Evolutionary conservation across 495 filamentous ascomycete species (phyloP), one percentile per base, ranked within the genome.

Genomic region (Podospora conica): DNA sequence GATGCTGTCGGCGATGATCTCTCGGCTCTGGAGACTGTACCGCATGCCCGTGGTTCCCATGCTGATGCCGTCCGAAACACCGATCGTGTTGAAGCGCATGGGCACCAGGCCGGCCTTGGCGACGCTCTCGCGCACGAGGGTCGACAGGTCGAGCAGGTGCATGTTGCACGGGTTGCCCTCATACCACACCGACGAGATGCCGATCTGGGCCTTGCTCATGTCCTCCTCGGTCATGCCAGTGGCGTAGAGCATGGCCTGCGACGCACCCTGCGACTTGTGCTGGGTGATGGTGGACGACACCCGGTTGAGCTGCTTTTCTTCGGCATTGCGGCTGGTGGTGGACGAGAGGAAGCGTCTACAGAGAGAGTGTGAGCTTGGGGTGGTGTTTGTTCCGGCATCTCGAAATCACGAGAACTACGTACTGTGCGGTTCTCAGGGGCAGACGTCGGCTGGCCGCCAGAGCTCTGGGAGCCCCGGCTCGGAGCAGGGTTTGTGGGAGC

Each of bases 131-230:
- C 87, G 89, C 21, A 98, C 91, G 68, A 86, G 84, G 76, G 88
- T 76, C 72, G 90, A 96, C 60, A 98, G 86, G 70, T 93, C 88
- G 68, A 98, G 82, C 63, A 98, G 84, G 80, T 98, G 95, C 95
- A 97, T 98, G 81, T 98, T 98, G 83, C 95, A 98, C 7, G 95
- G 95, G 79, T 98, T 98, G 21, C 95, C 95, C 54, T 91, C 86
- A 78, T 91, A 96, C 89, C 90, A 87, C 29, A 86, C 83, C 1
- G 95, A 98, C 22, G 93, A 96, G 73, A 98, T 98, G 63, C 95
- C 95, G 55, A 98, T 90, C 79, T 98, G 95, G 31, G 95, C 88
- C 79, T 97, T 97, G 79, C 85, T 86, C 87, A 98, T 90, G 76
- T 97, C 95, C 55, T 84, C 83, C 68, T 92, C 88, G 15, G 79